Percentiles rank a stretch among this genome's conserved stretches.
phyloP scores from a whole-genome alignment of 305 asterid species.

The Fraxinus dipetala region DNA sequence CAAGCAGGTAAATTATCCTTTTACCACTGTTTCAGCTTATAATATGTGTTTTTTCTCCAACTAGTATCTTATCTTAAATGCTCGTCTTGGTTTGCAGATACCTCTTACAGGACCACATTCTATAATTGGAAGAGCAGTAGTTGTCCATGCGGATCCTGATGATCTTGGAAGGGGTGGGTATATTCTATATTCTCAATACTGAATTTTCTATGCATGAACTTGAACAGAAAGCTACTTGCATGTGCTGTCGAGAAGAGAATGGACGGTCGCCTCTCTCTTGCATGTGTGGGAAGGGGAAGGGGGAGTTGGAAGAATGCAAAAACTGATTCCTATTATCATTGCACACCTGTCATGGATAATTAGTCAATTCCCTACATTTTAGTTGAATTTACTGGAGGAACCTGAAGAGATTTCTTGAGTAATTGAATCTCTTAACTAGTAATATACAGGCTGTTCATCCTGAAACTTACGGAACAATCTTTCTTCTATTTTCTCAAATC shows the following conservation, averaged over 20 bases:
- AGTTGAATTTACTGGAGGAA: not conserved
- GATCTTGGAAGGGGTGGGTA: conserved; percentile 86
- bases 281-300: not conserved
- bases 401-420: not conserved
- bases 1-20: conserved; percentile 51
- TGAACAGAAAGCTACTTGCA: not conserved
- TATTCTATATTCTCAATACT: not conserved
- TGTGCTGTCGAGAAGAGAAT: not conserved
- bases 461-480: not conserved
- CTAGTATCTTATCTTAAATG: conserved; percentile 4
- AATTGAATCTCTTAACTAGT: not conserved
- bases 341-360: not conserved
- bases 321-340: not conserved
- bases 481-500: not conserved
- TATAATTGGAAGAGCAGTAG: conserved; percentile 91
- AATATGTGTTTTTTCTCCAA: conserved; percentile 2
- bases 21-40: not conserved
- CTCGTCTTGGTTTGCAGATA: conserved; percentile 41
- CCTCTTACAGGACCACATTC: conserved; percentile 79
- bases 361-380: not conserved
- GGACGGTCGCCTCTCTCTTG: not conserved
- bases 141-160: conserved; percentile 92
- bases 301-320: not conserved
- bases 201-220: not conserved
- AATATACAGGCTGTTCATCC: not conserved